A percentile compares a stretch with the other conserved stretches of the same genome.
These are phyloP conservation scores for Naganishia sp. DNA, from an alignment of 1,284 basidiomycete species.

Conservation along the genomic window DNA sequence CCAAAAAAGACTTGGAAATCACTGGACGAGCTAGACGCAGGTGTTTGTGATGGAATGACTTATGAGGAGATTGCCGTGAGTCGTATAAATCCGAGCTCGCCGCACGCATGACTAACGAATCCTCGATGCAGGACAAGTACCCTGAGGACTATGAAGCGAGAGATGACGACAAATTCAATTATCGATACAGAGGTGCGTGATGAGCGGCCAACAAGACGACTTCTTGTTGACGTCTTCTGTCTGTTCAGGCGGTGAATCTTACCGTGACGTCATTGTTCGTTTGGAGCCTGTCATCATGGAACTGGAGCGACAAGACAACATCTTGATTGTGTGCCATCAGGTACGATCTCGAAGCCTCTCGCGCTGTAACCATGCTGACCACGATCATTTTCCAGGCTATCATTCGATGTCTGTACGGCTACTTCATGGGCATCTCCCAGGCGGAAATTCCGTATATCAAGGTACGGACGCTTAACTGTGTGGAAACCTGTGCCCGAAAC, in stretches of 20 bases:
- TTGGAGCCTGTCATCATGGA: conserved; percentile 99
- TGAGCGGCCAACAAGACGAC: conserved; percentile 32
- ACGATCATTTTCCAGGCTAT: conserved; percentile 64
- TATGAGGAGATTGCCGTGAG: conserved; percentile 95
- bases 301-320: conserved; percentile 94
- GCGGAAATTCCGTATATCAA: conserved; percentile 97
- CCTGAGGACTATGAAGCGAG: conserved; percentile 98
- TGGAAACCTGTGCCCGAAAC: background rate
- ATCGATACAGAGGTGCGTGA: conserved; percentile 75
- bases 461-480: conserved; percentile 36
- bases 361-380: background rate
- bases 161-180: conserved; percentile 99
- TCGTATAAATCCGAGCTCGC: background rate
- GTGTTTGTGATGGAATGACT: conserved; percentile 99
- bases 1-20: conserved; percentile 98
- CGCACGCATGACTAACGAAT: background rate
- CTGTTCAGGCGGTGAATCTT: conserved; percentile 76
- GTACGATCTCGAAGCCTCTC: conserved; percentile 50
- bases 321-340: conserved; percentile 95
- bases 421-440: conserved; percentile 90
- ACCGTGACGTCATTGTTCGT: conserved; percentile 91
- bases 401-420: conserved; percentile 88
- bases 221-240: conserved; percentile 41
- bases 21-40: conserved; percentile 95
- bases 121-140: conserved; percentile 70